phyloP scores from a whole-genome alignment of 768 basidiomycete species.

The Ramaria rubella region DNA sequence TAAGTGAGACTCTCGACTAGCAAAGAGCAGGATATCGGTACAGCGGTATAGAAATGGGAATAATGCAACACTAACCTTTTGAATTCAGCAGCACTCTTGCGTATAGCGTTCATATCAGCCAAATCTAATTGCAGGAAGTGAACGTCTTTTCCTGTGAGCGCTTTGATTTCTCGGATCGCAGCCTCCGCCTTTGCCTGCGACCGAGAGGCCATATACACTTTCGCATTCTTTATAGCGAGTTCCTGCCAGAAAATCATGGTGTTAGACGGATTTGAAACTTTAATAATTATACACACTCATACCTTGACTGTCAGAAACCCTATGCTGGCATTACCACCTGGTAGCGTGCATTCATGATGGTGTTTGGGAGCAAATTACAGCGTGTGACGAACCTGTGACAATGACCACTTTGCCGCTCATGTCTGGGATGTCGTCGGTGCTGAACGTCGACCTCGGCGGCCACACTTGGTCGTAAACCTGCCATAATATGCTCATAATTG shows the following conservation, averaged over 20 bases:
- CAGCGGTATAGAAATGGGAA: conserved; percentile 11
- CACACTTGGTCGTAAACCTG: no score
- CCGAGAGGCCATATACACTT: conserved; percentile 28
- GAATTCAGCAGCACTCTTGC: conserved; percentile 34
- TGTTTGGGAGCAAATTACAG: background rate
- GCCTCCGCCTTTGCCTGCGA: conserved; percentile 19
- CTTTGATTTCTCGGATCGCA: conserved; percentile 21
- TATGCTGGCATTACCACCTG: conserved; percentile 33
- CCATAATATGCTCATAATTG: no score
- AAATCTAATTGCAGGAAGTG: conserved; percentile 36
- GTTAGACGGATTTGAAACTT: background rate
- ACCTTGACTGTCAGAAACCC: conserved; percentile 53
- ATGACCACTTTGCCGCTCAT: conserved; percentile 32
- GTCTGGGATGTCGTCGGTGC: conserved; percentile 22
- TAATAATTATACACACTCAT: background rate
- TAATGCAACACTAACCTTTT: conserved; percentile 13
- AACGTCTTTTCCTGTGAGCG: conserved; percentile 21
- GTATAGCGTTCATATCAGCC: conserved; percentile 34
- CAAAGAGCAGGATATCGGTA: no score
- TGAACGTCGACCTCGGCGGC: background rate
- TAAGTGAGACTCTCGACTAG: conserved; percentile 38
- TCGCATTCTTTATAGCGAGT: conserved; percentile 24
- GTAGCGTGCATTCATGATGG: background rate
- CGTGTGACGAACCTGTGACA: conserved; percentile 28
- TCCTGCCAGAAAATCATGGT: background rate